Conservation (phyloP, 2,329 filamentous ascomycete genomes). For the Metarhizium anisopliae region DNA sequence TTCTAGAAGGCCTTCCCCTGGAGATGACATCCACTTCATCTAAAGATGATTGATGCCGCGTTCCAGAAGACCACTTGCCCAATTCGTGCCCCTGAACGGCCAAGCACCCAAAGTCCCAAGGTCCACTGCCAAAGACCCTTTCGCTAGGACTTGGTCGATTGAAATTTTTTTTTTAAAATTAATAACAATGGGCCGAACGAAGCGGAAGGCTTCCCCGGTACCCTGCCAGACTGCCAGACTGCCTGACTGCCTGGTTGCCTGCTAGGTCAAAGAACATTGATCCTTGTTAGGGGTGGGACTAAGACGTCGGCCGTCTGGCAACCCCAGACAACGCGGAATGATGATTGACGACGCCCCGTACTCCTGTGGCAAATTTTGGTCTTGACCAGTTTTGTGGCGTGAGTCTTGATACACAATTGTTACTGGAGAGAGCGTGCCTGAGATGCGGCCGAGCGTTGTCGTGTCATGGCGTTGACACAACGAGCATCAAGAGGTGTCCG, state of each 20-base stretch:
- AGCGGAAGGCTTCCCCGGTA: constrained; percentile 24
- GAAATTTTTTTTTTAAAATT: constrained; percentile 19
- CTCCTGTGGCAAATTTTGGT: background rate
- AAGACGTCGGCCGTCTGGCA: background rate
- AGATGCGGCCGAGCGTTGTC: background rate
- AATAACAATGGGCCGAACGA: constrained; percentile 14
- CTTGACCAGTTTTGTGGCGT: background rate
- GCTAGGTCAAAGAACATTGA: background rate
- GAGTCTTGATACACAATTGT: background rate
- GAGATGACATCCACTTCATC: background rate
- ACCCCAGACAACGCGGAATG: constrained; percentile 9
- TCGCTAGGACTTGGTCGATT: constrained; percentile 3
- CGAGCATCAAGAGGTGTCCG: background rate
- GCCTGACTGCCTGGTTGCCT: background rate
- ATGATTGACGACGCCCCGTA: constrained; percentile 8
- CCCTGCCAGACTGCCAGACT: background rate
- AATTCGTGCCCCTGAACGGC: constrained; percentile 8
- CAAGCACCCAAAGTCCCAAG: background rate
- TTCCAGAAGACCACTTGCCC: constrained; percentile 16
- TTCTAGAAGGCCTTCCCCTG: background rate
- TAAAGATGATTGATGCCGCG: background rate
- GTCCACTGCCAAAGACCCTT: background rate
- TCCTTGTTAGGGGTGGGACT: background rate
- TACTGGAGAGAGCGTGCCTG: background rate
- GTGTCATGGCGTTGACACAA: background rate